Evolutionary conservation across 1,284 basidiomycete species (phyloP), one percentile per base, ranked within the genome.

Genomic region (Ganoderma lucidum): DNA sequence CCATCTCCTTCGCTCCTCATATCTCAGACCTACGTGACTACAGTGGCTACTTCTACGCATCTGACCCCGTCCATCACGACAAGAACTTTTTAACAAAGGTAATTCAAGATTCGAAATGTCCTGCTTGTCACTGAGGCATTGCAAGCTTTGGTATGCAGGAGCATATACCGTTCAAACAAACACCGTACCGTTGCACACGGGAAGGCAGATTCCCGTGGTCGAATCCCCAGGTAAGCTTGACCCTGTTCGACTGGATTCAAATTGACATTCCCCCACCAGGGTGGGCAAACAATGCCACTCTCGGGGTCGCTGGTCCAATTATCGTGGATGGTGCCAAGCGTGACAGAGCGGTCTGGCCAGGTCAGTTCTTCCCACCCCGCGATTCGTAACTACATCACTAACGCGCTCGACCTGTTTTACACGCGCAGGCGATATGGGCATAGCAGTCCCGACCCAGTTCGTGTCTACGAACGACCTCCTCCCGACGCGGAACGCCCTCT

Each of bases 301-400:
- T 89, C 1, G 88, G 87, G 12, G 80, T 88, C 19, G 86, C 86
- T 8, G 86, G 87, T 0, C 88, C 88, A 4, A 88, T 90, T 61
- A 88, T 90, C 62, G 88, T 90, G 6, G 88, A 90, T 69, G 88
- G 88, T 35, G 88, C 87, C 3, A 90, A 90, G 75, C 84, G 88
- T 9, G 88, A 89, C 72, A 81, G 59, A 42, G 59, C 59, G 2
- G 59, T 61, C 39, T 61, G 59, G 59, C 59, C 59, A 61, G 87
- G 86, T 86, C 62, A 70, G 80, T 70, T 5, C 30, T 4, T 28
- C 35, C 4, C 35, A 39, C n/a, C 28, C 28, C 41, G 9, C 17
- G n/a, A 14, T 19, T 8, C 19, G 12, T 51, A 51, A 28, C 30
- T 17, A 19, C 10, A 23, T 39, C 35, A 8, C 8, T 6, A 48